phyloP scores from a whole-genome alignment of 345 rosid genomes.

The Bretschneidera sinensis region DNA sequence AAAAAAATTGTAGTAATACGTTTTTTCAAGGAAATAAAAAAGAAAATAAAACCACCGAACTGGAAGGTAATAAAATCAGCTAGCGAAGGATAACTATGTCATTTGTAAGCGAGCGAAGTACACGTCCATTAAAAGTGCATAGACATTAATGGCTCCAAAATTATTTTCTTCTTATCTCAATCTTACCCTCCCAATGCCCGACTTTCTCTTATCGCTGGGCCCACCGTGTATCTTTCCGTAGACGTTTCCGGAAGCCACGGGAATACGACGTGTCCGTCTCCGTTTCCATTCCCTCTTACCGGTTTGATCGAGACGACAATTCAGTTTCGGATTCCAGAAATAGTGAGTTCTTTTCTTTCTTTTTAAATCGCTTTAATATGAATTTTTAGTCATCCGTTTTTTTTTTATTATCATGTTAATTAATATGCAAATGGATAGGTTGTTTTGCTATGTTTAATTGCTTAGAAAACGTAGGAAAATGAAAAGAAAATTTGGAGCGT shows the following conservation, averaged over 20 bases:
- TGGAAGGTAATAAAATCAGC: too few relatives aligned
- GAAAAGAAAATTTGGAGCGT: neutral
- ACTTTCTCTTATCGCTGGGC: conserved; percentile 21
- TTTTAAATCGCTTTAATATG: neutral
- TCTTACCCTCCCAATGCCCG: conserved; percentile 26
- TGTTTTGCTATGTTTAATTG: too few relatives aligned
- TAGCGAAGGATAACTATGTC: too few relatives aligned
- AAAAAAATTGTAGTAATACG: too few relatives aligned
- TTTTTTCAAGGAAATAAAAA: too few relatives aligned
- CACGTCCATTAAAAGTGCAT: too few relatives aligned
- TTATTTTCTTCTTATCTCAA: conserved; percentile 28
- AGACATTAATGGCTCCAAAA: too few relatives aligned
- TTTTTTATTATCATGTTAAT: too few relatives aligned
- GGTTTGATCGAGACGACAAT: conserved; percentile 38
- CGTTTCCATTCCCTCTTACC: conserved; percentile 33
- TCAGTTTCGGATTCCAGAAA: conserved; percentile 38
- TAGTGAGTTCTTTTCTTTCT: conserved; percentile 23
- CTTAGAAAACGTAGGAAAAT: too few relatives aligned
- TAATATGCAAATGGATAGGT: too few relatives aligned
- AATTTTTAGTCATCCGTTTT: neutral
- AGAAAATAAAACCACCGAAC: too few relatives aligned
- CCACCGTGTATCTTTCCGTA: conserved; percentile 21
- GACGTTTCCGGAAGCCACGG: conserved; percentile 13
- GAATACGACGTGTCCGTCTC: conserved; percentile 29
- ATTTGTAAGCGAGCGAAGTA: too few relatives aligned